A percentile compares a stretch with the other conserved stretches of the same genome.
Conservation (phyloP, 2,329 filamentous ascomycete species). For the Cyclaneusma minus region DNA sequence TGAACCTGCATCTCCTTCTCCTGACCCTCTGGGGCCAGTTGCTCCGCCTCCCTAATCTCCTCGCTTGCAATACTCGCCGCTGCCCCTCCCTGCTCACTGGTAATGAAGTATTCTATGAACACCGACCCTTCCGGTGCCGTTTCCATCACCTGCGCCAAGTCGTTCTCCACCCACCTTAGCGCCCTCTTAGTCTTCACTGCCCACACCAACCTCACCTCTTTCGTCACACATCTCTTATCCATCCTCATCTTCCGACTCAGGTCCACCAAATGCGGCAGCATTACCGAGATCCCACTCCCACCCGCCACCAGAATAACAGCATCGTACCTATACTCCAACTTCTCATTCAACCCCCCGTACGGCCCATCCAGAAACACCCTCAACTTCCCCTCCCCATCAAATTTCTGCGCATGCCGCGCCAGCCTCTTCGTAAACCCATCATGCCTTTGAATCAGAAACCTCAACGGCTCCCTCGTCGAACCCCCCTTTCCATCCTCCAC, state of each 20-base stretch:
- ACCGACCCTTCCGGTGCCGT: background rate
- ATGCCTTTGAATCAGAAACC: conserved; percentile 13
- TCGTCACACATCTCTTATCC: conserved; percentile 1
- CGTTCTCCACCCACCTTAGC: conserved; percentile 4
- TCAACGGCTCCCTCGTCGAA: conserved; percentile 6
- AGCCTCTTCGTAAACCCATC: conserved; percentile 13
- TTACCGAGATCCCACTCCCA: conserved; percentile 8
- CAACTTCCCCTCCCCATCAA: conserved; percentile 1
- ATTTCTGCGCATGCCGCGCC: background rate
- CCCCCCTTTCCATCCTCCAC: background rate
- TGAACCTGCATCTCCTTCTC: background rate
- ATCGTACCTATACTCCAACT: conserved; percentile 8
- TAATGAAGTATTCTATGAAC: background rate
- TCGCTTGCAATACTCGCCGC: background rate
- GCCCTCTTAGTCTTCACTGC: conserved; percentile 5
- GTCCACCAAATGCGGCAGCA: conserved; percentile 8
- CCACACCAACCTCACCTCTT: conserved; percentile 8
- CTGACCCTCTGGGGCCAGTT: background rate
- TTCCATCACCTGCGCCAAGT: conserved; percentile 1
- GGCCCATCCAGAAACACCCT: conserved; percentile 15
- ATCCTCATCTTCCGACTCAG: conserved; percentile 3
- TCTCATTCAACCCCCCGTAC: conserved; percentile 10
- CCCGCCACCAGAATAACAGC: conserved; percentile 11
- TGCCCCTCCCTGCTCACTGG: background rate
- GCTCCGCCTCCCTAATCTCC: background rate